These are phyloP conservation scores for Podaxis sp. DNA, from an alignment of 768 basidiomycete species.

Conservation along the genomic window DNA sequence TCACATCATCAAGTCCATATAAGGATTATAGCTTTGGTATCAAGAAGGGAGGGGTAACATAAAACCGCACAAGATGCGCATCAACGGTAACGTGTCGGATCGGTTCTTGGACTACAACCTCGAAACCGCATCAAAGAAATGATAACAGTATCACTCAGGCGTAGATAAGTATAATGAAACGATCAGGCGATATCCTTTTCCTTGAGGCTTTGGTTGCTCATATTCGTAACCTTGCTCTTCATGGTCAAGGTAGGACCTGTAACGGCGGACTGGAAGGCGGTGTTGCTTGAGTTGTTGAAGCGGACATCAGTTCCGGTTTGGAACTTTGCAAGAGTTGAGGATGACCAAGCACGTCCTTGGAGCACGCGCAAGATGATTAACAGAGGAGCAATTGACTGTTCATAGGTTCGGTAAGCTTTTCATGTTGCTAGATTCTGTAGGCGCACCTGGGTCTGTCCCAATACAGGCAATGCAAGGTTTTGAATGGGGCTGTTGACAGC, in stretches of 20 bases:
- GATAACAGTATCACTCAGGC: too few relatives aligned
- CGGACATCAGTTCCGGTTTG: conserved; percentile 10
- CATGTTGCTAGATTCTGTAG: background rate
- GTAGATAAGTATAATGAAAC: background rate
- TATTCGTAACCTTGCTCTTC: conserved; percentile 8
- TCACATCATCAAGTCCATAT: background rate
- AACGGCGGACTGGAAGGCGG: background rate
- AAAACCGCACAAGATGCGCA: background rate
- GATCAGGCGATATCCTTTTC: background rate
- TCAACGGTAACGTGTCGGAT: background rate
- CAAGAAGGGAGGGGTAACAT: background rate
- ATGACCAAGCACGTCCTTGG: conserved; percentile 20
- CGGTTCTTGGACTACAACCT: background rate
- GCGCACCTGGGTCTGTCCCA: conserved; percentile 22
- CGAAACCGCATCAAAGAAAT: background rate
- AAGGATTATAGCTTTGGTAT: background rate
- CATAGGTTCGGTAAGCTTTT: background rate
- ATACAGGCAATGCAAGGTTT: conserved; percentile 27
- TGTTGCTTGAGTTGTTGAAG: conserved; percentile 10
- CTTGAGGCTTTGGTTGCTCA: conserved; percentile 4
- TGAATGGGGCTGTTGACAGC: conserved; percentile 27
- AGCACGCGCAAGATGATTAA: conserved; percentile 21
- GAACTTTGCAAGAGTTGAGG: conserved; percentile 6
- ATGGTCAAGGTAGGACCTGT: conserved; percentile 1
- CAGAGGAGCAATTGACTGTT: conserved; percentile 18